A percentile compares a stretch with the other conserved stretches of the same genome.
These are phyloP conservation scores for Metschnikowia similis DNA, from an alignment of 805 yeast species.

Conservation along the genomic window DNA sequence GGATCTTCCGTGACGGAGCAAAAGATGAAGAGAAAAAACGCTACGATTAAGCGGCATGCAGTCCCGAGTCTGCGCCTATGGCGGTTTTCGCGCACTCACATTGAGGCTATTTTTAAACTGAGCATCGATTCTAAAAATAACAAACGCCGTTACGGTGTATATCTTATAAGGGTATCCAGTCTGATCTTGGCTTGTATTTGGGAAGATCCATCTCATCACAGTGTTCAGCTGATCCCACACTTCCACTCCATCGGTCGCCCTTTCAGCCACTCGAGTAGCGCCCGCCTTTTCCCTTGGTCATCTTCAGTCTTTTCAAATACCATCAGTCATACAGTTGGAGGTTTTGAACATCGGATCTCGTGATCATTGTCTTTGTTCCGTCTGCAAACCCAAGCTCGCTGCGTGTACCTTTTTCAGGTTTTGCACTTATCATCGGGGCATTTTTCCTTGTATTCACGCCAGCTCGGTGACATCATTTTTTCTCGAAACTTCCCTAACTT, in stretches of 20 bases:
- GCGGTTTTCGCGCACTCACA: background rate
- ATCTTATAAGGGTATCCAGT: background rate
- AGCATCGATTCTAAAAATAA: background rate
- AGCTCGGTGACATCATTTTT: background rate
- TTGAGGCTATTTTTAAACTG: background rate
- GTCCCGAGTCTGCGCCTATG: background rate
- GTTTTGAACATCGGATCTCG: background rate
- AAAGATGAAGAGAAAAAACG: background rate
- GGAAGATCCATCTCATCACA: background rate
- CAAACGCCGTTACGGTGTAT: background rate
- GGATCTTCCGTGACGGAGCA: too few species aligned
- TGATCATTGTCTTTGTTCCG: background rate
- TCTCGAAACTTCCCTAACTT: background rate
- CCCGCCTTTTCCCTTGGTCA: background rate
- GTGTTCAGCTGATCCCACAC: background rate
- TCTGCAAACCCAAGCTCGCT: background rate
- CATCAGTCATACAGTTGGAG: background rate
- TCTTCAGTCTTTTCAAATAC: background rate
- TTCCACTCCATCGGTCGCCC: background rate
- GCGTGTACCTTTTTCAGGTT: background rate
- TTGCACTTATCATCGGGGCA: background rate
- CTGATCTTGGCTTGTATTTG: background rate
- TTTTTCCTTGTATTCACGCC: background rate
- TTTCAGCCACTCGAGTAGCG: background rate
- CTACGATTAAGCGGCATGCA: background rate